phyloP scores from a whole-genome alignment of 345 rosid species.

The Gossypium australe region DNA sequence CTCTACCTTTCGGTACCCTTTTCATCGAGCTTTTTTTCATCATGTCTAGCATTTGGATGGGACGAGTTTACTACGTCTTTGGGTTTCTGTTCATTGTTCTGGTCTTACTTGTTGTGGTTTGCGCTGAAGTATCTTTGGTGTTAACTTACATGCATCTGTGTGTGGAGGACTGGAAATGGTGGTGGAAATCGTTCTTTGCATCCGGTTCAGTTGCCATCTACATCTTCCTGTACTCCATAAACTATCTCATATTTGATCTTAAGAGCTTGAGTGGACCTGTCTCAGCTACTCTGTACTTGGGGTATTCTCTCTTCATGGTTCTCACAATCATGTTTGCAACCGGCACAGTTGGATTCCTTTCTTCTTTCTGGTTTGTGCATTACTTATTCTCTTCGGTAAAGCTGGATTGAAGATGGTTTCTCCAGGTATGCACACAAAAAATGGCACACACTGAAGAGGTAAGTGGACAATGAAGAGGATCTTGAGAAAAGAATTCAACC shows the following conservation, averaged over 20 bases:
- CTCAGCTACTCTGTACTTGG: slow-evolving; percentile 49
- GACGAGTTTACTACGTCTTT: slow-evolving; percentile 14
- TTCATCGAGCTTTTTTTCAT: slow-evolving; percentile 65
- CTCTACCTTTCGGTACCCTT: slow-evolving; percentile 48
- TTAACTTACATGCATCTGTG: slow-evolving; percentile 63
- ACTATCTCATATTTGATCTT: slow-evolving; percentile 42
- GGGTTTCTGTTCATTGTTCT: slow-evolving; percentile 49
- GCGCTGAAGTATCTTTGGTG: slow-evolving; percentile 58
- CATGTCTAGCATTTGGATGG: slow-evolving; percentile 48
- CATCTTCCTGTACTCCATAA: slow-evolving; percentile 29
- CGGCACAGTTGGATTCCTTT: slow-evolving; percentile 52
- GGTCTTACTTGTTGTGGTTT: slow-evolving; percentile 50
- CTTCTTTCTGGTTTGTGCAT: slow-evolving; percentile 63
- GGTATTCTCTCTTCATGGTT: slow-evolving; percentile 55
- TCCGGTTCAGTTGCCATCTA: slow-evolving; percentile 59
- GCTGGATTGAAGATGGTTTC: slow-evolving; percentile 37
- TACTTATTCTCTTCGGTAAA: slow-evolving; percentile 56
- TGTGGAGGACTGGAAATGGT: slow-evolving; percentile 41
- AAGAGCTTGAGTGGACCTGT: slow-evolving; percentile 53
- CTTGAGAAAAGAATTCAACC: not conserved
- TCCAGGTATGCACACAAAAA: not conserved
- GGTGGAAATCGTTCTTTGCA: slow-evolving; percentile 18
- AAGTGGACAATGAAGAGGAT: not conserved
- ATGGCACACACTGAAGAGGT: not conserved
- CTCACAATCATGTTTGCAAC: slow-evolving; percentile 53